Evolutionary conservation across 2,329 filamentous ascomycete species (phyloP).

Genomic region (Sporothrix inflata): DNA sequence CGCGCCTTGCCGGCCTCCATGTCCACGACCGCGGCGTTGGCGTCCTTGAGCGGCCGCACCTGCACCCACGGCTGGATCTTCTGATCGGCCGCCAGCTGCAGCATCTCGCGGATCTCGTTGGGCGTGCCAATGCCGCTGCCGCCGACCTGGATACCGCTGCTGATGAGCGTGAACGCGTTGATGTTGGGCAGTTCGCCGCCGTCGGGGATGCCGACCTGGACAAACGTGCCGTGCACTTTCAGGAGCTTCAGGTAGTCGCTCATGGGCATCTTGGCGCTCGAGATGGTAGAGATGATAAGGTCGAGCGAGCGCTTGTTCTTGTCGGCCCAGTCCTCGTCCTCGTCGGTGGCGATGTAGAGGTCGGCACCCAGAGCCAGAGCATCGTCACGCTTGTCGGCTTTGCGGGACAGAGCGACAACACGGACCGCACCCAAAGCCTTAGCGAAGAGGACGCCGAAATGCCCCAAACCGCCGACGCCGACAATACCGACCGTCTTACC

Average conservation of each 20-base stretch:
- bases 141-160: slow-evolving; percentile 56
- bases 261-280: slow-evolving; percentile 60
- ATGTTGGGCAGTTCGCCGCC: slow-evolving; percentile 49
- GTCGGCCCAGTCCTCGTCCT: slow-evolving; percentile 59
- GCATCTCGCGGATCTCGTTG: slow-evolving; percentile 63
- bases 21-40: slow-evolving; percentile 60
- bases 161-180: slow-evolving; percentile 61
- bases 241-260: slow-evolving; percentile 64
- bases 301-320: slow-evolving; percentile 58
- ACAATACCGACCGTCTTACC: slow-evolving; percentile 35
- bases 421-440: slow-evolving; percentile 34
- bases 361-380: slow-evolving; percentile 32
- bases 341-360: slow-evolving; percentile 41
- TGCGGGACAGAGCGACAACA: slow-evolving; percentile 34
- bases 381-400: slow-evolving; percentile 30
- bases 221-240: slow-evolving; percentile 67
- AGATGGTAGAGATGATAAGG: slow-evolving; percentile 62
- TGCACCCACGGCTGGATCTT: slow-evolving; percentile 62
- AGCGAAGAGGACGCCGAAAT: slow-evolving; percentile 34
- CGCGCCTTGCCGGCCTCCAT: slow-evolving; percentile 59
- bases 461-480: slow-evolving; percentile 35
- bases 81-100: slow-evolving; percentile 62
- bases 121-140: slow-evolving; percentile 56
- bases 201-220: slow-evolving; percentile 69
- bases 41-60: slow-evolving; percentile 58